A percentile compares a stretch with the other conserved stretches of the same genome.
Evolutionary conservation across 1,284 basidiomycete species (phyloP).

Genomic region (Meira miltonrushii): DNA sequence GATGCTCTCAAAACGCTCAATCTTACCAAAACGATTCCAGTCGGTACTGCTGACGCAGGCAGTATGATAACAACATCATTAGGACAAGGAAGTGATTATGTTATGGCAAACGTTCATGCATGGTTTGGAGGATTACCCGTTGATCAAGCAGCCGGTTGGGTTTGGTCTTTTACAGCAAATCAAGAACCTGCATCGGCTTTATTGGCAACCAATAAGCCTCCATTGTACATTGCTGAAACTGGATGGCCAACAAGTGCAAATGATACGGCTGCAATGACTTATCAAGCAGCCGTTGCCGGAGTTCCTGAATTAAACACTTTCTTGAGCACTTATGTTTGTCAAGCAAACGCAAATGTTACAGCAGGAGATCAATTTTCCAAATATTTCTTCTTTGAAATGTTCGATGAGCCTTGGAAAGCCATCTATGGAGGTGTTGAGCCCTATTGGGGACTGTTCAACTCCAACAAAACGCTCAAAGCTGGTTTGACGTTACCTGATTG

Average conservation of each 20-base stretch:
- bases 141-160: slow-evolving; percentile 66
- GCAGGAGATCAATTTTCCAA: slow-evolving; percentile 57
- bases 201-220: neutral
- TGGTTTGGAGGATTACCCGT: slow-evolving; percentile 65
- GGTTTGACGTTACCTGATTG: slow-evolving; percentile 56
- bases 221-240: slow-evolving; percentile 75
- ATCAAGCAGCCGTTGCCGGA: slow-evolving; percentile 28
- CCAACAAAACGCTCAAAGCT: slow-evolving; percentile 28
- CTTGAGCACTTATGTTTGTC: slow-evolving; percentile 78
- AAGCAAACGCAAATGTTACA: slow-evolving; percentile 72
- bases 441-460: slow-evolving; percentile 41
- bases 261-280: slow-evolving; percentile 20
- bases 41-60: slow-evolving; percentile 88
- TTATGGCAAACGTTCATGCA: slow-evolving; percentile 78
- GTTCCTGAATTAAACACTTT: slow-evolving; percentile 56
- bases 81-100: slow-evolving; percentile 62
- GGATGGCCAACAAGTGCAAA: slow-evolving; percentile 76
- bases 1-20: slow-evolving; percentile 59
- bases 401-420: slow-evolving; percentile 78
- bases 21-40: slow-evolving; percentile 59
- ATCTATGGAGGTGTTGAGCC: slow-evolving; percentile 80
- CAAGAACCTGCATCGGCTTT: slow-evolving; percentile 53
- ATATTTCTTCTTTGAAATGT: slow-evolving; percentile 59
- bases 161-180: slow-evolving; percentile 63
- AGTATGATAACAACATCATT: slow-evolving; percentile 64